A percentile compares a stretch with the other conserved stretches of the same genome.
Conservation (phyloP, 768 basidiomycete species). For the Fistulinella prunicolor region DNA sequence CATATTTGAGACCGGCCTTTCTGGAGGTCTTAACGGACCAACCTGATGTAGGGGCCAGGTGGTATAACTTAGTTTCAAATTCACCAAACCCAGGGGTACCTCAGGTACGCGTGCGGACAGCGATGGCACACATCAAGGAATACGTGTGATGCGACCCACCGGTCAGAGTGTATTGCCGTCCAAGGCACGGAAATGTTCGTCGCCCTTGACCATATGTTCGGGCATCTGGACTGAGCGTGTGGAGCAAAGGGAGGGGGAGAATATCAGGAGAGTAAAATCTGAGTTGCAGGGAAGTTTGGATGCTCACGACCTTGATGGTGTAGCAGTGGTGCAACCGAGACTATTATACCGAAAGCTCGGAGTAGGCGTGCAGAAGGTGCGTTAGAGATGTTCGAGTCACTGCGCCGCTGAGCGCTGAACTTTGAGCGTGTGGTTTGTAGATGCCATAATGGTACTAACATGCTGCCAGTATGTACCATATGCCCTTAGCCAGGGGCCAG, state of each 20-base stretch:
- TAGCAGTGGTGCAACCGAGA: constrained; percentile 51
- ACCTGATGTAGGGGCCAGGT: constrained; percentile 52
- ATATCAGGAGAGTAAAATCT: background rate
- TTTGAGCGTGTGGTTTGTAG: too few relatives aligned
- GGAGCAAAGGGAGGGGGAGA: background rate
- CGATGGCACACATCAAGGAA: background rate
- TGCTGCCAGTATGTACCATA: too few relatives aligned
- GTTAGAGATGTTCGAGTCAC: too few relatives aligned
- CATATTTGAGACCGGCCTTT: constrained; percentile 14
- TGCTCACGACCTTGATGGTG: constrained; percentile 58
- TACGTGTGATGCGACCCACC: constrained; percentile 35
- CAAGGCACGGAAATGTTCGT: constrained; percentile 42
- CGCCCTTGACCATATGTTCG: constrained; percentile 74
- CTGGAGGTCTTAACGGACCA: constrained; percentile 33
- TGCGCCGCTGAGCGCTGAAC: too few relatives aligned
- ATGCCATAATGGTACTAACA: too few relatives aligned
- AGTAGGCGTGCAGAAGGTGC: constrained; percentile 38
- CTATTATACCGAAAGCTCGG: constrained; percentile 47
- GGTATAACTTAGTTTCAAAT: constrained; percentile 48
- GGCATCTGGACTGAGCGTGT: constrained; percentile 68
- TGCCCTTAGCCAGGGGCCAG: too few relatives aligned
- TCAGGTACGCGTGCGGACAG: background rate
- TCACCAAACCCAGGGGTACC: constrained; percentile 47
- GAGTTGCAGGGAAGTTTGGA: constrained; percentile 52
- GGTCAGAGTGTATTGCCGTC: constrained; percentile 76